Evolutionary conservation across 805 yeast genomes (phyloP), one percentile per base, ranked within the genome.

Genomic region (Wickerhamiella vanderwaltii): DNA sequence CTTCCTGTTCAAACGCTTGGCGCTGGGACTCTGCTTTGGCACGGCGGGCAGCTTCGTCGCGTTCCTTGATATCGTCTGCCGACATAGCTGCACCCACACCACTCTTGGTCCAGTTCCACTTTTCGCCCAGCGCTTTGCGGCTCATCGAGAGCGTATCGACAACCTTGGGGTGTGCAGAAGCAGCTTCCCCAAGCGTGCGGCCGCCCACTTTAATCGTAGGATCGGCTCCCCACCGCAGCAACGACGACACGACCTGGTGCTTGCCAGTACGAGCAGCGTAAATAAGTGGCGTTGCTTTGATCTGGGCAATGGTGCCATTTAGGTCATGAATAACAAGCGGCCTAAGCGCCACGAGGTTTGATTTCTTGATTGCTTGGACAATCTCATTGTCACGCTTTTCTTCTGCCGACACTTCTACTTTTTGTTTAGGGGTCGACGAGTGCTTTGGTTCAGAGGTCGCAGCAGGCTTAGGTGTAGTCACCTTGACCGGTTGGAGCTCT

Each of bases 311-410:
- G 0, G 95, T 95, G 26, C 67, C 58, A 4, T 88, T 57, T 15
- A 34, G 36, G 46, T 82, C 68, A 6, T 70, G 65, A 32, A 67
- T 63, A 39, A 87, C 46, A 52, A 75, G 82, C 1, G 74, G 61
- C 0, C 79, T 61, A 31, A 91, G 57, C 22, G 80, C 71, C 1
- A 95, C 93, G 0, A 86, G 82, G 51, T 77, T 79, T 3, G 85
- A 79, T 50, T 77, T 79, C 51, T 77, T 80, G 46, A 88, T 55
- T 20, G 78, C 63, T 2, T 66, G 58, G 1, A 78, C 57, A 9
- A 86, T 52, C 47, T 83, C 86, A 15, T 53, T 56, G 0, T 94
- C 41, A 2, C 46, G 43, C 28, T 17, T 28, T 20, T 25, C 41
- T 24, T 16, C 40, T 1, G 49, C 25, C 19, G 44, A 50, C 31